phyloP scores from a whole-genome alignment of 306 rosid species.

The Crotalaria pallida region DNA sequence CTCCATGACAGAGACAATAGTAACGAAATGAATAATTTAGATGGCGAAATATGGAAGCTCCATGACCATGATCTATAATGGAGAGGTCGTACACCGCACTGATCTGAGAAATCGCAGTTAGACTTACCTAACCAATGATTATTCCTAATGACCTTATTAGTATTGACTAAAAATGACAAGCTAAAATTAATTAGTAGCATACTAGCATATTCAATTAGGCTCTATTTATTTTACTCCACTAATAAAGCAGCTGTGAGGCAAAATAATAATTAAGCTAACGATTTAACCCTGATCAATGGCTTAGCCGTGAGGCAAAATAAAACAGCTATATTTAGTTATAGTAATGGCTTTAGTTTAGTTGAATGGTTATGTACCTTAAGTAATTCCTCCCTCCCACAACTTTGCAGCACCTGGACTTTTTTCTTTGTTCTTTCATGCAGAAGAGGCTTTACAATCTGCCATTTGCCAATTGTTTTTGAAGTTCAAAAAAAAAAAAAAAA shows the following conservation, averaged over 20 bases:
- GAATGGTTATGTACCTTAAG: conserved; percentile 47
- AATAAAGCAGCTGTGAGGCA: not conserved
- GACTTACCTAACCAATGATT: not conserved
- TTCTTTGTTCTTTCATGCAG: conserved; percentile 90
- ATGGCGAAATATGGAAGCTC: not conserved
- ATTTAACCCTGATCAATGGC: no score
- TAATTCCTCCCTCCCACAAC: conserved; percentile 85
- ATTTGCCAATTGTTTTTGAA: not conserved
- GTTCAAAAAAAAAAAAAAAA: not conserved
- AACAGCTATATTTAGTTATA: not conserved
- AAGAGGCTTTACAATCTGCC: conserved; percentile 90
- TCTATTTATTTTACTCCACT: not conserved
- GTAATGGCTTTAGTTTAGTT: not conserved
- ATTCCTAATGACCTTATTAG: not conserved
- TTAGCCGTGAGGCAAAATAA: not conserved
- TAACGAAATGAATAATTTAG: not conserved
- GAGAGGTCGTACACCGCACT: not conserved
- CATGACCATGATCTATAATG: not conserved
- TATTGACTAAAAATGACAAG: not conserved
- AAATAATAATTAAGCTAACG: no score
- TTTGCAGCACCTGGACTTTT: conserved; percentile 82
- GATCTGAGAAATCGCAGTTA: not conserved
- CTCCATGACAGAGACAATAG: not conserved
- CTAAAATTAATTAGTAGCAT: not conserved
- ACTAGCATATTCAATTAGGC: not conserved